Percentiles rank a stretch among this genome's conserved stretches.
Conservation (phyloP, 768 basidiomycete genomes). For the Leucocoprinus birnbaumii region DNA sequence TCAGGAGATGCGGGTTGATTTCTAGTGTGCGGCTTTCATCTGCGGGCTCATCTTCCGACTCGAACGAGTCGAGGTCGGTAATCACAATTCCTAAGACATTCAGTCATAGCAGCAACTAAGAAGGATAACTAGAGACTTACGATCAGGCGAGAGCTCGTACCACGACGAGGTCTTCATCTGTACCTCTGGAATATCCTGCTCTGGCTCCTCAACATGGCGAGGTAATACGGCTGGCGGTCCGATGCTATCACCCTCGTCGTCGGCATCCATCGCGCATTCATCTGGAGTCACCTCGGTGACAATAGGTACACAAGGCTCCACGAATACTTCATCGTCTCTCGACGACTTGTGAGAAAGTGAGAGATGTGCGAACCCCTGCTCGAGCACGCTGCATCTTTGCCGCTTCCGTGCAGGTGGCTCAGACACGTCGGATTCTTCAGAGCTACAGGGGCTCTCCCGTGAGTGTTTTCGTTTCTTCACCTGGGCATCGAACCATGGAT, state of each 20-base stretch:
- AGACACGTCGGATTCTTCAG: slow-evolving; percentile 17
- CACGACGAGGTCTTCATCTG: slow-evolving; percentile 64
- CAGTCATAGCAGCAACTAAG: background rate
- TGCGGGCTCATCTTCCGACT: slow-evolving; percentile 38
- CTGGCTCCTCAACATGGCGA: slow-evolving; percentile 35
- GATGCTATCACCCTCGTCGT: slow-evolving; percentile 1
- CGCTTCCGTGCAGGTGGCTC: slow-evolving; percentile 37
- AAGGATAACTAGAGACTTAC: slow-evolving; percentile 36
- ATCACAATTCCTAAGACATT: slow-evolving; percentile 55
- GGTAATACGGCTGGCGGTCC: slow-evolving; percentile 18
- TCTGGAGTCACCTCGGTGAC: background rate
- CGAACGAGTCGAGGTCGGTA: slow-evolving; percentile 52
- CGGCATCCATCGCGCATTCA: background rate
- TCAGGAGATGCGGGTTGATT: slow-evolving; percentile 44
- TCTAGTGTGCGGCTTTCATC: slow-evolving; percentile 16
- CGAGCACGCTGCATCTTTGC: slow-evolving; percentile 44
- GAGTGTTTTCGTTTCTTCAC: slow-evolving; percentile 39
- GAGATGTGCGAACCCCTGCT: slow-evolving; percentile 57
- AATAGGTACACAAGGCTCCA: background rate
- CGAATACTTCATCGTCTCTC: background rate
- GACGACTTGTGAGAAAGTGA: slow-evolving; percentile 22
- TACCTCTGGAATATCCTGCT: slow-evolving; percentile 44
- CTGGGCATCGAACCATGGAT: slow-evolving; percentile 41
- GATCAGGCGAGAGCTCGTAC: slow-evolving; percentile 69
- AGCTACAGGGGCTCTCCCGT: slow-evolving; percentile 13